Evolutionary conservation across 164 flowering plant genomes (phyloP).

Genomic region (Vitis rotundifolia): DNA sequence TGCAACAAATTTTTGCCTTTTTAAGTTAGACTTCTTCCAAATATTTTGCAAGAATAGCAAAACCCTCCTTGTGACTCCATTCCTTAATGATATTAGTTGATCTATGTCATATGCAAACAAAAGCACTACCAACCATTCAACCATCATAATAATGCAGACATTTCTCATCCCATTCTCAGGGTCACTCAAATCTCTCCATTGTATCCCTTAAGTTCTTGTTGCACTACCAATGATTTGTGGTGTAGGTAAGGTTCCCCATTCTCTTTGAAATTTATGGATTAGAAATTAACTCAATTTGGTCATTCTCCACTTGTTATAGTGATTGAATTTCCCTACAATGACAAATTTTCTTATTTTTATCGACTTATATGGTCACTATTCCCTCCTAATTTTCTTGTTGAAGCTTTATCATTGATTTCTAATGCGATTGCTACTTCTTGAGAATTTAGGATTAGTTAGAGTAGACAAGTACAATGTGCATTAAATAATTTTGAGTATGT

Average conservation of each 20-base stretch:
- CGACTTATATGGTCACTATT: constrained; percentile 73
- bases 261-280: not conserved
- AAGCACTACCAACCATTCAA: too few species aligned
- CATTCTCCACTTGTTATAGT: constrained; percentile 66
- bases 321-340: constrained; percentile 76
- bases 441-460: constrained; percentile 87
- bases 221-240: constrained; percentile 29
- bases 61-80: too few species aligned
- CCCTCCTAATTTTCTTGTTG: constrained; percentile 87
- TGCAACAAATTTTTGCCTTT: too few species aligned
- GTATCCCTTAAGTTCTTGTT: too few species aligned
- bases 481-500: constrained; percentile 53
- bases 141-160: too few species aligned
- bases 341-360: constrained; percentile 19
- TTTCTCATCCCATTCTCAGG: too few species aligned
- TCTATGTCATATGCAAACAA: too few species aligned
- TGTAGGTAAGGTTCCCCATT: constrained; percentile 54
- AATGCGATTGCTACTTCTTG: constrained; percentile 61
- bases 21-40: too few species aligned
- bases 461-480: constrained; percentile 56
- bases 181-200: too few species aligned
- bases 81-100: too few species aligned
- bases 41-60: too few species aligned
- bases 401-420: constrained; percentile 58
- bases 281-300: not conserved